A percentile compares a stretch with the other conserved stretches of the same genome.
Conservation (phyloP, 179 eudicot species). For the Monotropa hypopitys region DNA sequence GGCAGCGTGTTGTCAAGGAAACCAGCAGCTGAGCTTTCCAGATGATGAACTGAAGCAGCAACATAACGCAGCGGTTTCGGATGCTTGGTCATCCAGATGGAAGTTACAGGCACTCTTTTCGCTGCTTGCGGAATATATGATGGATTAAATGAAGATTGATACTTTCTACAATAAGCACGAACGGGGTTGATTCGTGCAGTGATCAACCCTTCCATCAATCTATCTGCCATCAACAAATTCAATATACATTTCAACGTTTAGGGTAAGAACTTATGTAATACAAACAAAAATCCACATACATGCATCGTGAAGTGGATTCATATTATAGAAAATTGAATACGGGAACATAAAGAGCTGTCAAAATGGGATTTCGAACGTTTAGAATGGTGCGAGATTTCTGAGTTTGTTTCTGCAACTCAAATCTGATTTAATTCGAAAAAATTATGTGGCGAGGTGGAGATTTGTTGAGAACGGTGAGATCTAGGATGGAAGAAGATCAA, state of each 20-base stretch:
- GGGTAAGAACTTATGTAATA: background rate
- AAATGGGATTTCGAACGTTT: background rate
- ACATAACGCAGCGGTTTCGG: constrained; percentile 28
- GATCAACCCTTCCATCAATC: constrained; percentile 53
- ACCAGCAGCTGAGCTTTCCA: constrained; percentile 29
- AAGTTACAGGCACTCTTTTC: constrained; percentile 18
- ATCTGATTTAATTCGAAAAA: background rate
- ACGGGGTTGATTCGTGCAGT: constrained; percentile 25
- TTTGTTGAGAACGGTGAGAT: background rate
- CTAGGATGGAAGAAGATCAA: background rate
- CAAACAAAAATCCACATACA: background rate
- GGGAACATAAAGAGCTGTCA: background rate
- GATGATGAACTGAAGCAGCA: constrained; percentile 43
- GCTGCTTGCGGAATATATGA: constrained; percentile 14
- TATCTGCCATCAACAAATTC: constrained; percentile 5
- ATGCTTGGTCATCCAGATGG: constrained; percentile 24
- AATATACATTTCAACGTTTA: background rate
- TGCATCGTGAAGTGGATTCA: background rate
- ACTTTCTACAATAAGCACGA: constrained; percentile 15
- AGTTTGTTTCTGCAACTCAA: background rate
- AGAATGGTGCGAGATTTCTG: background rate
- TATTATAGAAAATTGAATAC: background rate
- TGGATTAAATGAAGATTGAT: constrained; percentile 18
- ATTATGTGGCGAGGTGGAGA: background rate
- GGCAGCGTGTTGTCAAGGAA: constrained; percentile 61